Evolutionary conservation across 176 grass and related monocot genomes (phyloP), one percentile per base, ranked within the genome.

Genomic region (Luzula sylvatica): DNA sequence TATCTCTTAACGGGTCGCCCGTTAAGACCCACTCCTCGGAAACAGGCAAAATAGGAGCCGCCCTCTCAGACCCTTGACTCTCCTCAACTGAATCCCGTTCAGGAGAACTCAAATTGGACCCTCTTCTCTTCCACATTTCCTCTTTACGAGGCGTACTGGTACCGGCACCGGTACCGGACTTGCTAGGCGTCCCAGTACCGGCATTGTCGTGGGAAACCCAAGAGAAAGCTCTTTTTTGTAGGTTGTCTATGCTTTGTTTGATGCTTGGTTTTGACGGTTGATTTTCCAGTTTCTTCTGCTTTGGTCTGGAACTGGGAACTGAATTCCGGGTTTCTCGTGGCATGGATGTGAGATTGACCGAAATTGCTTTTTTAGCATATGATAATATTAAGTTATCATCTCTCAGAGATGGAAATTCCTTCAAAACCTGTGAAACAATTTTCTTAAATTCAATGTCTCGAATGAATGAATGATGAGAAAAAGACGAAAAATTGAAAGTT

Each of bases 11-110:
- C 53, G 66, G 63, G 32, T 95, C 84, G 58, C 90, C 90, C 6
- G 84, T 88, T 55, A 95, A 75, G 41, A 88, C 54, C 90, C 90
- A 95, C 53, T 95, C 90, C 65, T 95, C 90, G 50, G 83, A 71
- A 65, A 87, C 81, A 58, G 74, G 76, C 50, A 95, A 66, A 48
- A 57, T 66, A 52, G 70, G 81, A 67, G 19, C 46, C 15, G 32
- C 44, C n/a, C n/a, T n/a, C n/a, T n/a, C n/a, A n/a, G n/a, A n/a
- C n/a, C n/a, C n/a, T n/a, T n/a, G n/a, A n/a, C n/a, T 69, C 61
- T 88, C 90, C 70, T 81, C 83, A 15, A 68, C 73, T 42, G 76
- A 70, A 32, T 65, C 82, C 49, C 46, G 72, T 53, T 86, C 90
- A 66, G 76, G 72, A 52, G 73, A 59, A 46, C 53, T 76, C 26